phyloP scores from a whole-genome alignment of 2,329 filamentous ascomycete genomes.

The Ampelomyces quisqualis region DNA sequence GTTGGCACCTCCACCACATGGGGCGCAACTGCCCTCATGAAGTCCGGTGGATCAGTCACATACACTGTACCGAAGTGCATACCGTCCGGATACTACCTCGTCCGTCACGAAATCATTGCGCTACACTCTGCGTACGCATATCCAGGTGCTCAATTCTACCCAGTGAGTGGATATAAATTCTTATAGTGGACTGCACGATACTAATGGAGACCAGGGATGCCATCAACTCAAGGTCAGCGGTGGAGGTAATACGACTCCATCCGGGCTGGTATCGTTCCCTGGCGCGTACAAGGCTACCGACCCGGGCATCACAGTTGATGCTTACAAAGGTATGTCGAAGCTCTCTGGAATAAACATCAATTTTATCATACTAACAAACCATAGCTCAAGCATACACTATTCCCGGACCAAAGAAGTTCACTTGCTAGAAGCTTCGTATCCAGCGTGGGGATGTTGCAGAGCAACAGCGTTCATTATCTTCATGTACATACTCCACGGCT shows the following conservation, averaged over 20 bases:
- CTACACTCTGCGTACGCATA: constrained; percentile 53
- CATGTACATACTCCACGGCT: no score
- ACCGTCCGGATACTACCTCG: constrained; percentile 57
- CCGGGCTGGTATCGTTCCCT: constrained; percentile 53
- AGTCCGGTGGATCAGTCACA: constrained; percentile 46
- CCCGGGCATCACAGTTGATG: constrained; percentile 55
- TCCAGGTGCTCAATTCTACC: constrained; percentile 60
- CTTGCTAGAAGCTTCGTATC: no score
- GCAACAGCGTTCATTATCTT: no score
- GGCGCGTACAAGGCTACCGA: constrained; percentile 56
- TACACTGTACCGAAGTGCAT: constrained; percentile 60
- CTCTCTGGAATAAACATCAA: background rate
- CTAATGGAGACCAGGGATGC: constrained; percentile 43
- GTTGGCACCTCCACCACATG: constrained; percentile 54
- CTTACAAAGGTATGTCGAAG: constrained; percentile 48
- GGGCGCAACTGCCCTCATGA: constrained; percentile 51
- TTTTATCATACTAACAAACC: constrained; percentile 4
- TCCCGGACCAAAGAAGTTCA: constrained; percentile 33
- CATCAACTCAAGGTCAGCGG: constrained; percentile 59
- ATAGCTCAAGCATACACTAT: constrained; percentile 28
- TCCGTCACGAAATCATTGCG: constrained; percentile 60
- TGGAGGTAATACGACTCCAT: constrained; percentile 48
- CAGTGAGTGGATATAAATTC: constrained; percentile 18
- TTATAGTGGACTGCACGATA: no score
- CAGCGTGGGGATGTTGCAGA: no score